Base-by-base conservation (phyloP, 306 rosid species). In the Vicia sativa region DNA sequence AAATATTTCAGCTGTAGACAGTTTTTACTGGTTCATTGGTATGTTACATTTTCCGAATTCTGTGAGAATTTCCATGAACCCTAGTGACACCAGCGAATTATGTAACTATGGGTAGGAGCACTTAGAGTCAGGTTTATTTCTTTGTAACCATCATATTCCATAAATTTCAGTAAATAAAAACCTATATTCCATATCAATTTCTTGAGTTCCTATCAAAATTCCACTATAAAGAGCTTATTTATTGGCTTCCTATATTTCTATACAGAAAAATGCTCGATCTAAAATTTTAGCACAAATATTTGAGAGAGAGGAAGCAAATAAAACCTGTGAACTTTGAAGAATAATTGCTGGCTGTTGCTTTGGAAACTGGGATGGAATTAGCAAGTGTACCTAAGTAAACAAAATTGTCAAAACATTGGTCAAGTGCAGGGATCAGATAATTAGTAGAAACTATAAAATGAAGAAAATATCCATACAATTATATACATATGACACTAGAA, bases 311-410 rank as follows among this genome's bases (percentile, higher is more conserved):
- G 50, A 60, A 60, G 23, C 18, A 56, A 29, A 29, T 23, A 64
- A 74, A 80, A 86, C 97, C 97, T 95, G 99, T 52, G 92, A 95
- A 82, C 99, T 95, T 67, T 88, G 97, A 87, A 95, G 96, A 74
- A 82, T 71, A 73, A 95, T 58, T 77, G 73, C 26, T 0, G 99
- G 99, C 68, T 77, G 97, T 42, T 85, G 90, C 89, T 87, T 95
- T 39, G 99, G 99, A 84, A 95, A 95, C 84, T 95, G 99, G 61
- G 86, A 73, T 62, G 97, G 73, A 74, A 95, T 81, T 13, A 34
- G 13, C 0, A 87, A 25, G 78, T 95, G 99, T 54, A 84, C 91
- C 99, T 95, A 78, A 69, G 54, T 66, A 73, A 70, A 43, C 77
- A 73, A 62, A 65, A 56, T n/a, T 21, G 37, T 69, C 41, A 81